These are phyloP conservation scores for Phialophora chinensis DNA, from an alignment of 2,329 filamentous ascomycete species.

Conservation along the genomic window DNA sequence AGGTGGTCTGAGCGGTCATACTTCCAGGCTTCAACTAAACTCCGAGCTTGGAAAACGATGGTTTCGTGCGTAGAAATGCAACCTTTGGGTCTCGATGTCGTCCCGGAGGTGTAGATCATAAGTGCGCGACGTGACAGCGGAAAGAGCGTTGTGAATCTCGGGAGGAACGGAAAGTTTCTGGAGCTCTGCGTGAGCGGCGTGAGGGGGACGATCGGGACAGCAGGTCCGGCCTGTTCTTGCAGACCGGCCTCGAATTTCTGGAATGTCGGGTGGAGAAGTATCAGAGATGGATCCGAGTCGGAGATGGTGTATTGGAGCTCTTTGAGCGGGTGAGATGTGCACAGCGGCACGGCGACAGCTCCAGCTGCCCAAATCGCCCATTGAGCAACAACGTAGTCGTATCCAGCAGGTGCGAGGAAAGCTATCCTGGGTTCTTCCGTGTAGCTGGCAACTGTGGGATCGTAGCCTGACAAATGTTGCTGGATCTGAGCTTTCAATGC, in stretches of 20 bases:
- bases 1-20: constrained; percentile 53
- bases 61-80: constrained; percentile 53
- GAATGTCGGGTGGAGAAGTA: constrained; percentile 50
- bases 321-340: constrained; percentile 50
- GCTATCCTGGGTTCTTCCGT: constrained; percentile 63
- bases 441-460: constrained; percentile 1
- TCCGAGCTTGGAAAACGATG: constrained; percentile 44
- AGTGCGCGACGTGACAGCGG: constrained; percentile 45
- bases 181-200: constrained; percentile 40
- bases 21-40: constrained; percentile 48
- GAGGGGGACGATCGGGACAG: constrained; percentile 45
- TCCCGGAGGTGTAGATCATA: constrained; percentile 42
- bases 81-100: constrained; percentile 40
- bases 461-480: constrained; percentile 38
- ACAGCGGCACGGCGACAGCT: constrained; percentile 52
- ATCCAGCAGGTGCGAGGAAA: constrained; percentile 93
- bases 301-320: constrained; percentile 51
- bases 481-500: constrained; percentile 47
- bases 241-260: constrained; percentile 44
- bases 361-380: constrained; percentile 54
- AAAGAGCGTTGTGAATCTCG: constrained; percentile 49
- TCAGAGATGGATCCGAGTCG: constrained; percentile 51
- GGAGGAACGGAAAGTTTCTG: constrained; percentile 40
- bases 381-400: constrained; percentile 89
- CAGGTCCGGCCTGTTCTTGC: constrained; percentile 40